Percentiles rank a stretch among this genome's conserved stretches.
Conservation (phyloP, 371 early-diverging fungal species). For the Mucor velutinosus region DNA sequence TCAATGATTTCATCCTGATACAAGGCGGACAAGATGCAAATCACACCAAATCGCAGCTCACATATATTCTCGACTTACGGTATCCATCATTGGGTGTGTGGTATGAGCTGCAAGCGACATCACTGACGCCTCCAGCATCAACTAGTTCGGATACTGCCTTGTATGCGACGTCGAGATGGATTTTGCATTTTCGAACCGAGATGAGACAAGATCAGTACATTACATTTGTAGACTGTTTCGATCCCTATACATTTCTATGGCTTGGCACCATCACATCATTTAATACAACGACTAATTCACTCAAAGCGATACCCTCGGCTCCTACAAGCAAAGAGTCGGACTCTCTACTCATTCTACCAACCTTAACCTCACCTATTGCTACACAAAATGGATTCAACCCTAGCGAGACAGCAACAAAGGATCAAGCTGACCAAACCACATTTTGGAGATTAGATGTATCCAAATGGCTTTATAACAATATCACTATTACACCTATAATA, state of each 20-base stretch:
- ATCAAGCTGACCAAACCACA: neutral
- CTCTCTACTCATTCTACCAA: constrained; percentile 1
- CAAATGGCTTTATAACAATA: neutral
- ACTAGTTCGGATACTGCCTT: neutral
- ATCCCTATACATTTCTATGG: constrained; percentile 8
- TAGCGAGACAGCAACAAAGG: neutral
- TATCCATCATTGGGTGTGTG: neutral
- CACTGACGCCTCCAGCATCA: neutral
- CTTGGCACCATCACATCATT: constrained; percentile 2
- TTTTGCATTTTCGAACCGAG: constrained; percentile 7
- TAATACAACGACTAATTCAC: neutral
- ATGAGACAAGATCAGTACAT: neutral
- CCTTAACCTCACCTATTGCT: constrained; percentile 1
- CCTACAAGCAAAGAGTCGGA: neutral
- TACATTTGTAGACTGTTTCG: constrained; percentile 11
- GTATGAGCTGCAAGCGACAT: neutral
- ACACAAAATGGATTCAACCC: neutral
- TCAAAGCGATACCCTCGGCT: neutral
- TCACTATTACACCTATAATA: neutral
- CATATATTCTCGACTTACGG: constrained; percentile 17
- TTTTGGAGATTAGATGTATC: constrained; percentile 16
- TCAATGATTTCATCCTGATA: constrained; percentile 9
- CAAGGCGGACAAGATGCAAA: neutral
- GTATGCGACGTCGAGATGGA: constrained; percentile 19
- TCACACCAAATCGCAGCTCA: neutral